A percentile compares a stretch with the other conserved stretches of the same genome.
Evolutionary conservation across 1,284 basidiomycete species (phyloP).

Genomic region (Sanguinoderma infundibulare): DNA sequence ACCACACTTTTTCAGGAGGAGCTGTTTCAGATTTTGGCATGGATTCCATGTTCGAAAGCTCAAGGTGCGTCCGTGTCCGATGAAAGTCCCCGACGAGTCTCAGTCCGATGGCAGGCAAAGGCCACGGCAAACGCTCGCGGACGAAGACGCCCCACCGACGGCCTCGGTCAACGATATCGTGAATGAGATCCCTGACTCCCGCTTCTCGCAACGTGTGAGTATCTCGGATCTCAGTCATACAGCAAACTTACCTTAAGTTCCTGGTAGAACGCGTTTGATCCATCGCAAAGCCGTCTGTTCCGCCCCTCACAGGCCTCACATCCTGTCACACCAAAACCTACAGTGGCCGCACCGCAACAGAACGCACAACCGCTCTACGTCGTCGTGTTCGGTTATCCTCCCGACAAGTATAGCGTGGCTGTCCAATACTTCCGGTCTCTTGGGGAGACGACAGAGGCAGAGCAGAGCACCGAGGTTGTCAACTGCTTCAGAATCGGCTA

Average conservation of each 20-base stretch:
- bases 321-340: constrained; percentile 36
- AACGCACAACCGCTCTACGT: constrained; percentile 50
- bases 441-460: constrained; percentile 66
- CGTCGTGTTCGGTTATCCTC: constrained; percentile 77
- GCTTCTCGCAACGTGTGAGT: constrained; percentile 52
- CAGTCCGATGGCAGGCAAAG: constrained; percentile 35
- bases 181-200: constrained; percentile 53
- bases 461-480: constrained; percentile 61
- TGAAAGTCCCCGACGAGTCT: background rate
- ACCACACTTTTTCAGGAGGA: constrained; percentile 63
- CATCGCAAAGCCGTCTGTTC: constrained; percentile 31
- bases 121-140: constrained; percentile 62
- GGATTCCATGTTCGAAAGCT: constrained; percentile 80
- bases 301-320: constrained; percentile 30
- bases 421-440: constrained; percentile 75
- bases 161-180: constrained; percentile 74
- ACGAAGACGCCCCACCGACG: constrained; percentile 77
- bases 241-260: background rate
- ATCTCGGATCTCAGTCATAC: background rate
- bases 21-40: constrained; percentile 72
- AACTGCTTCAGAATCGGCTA: constrained; percentile 80
- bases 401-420: constrained; percentile 70
- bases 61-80: constrained; percentile 43
- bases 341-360: constrained; percentile 33
- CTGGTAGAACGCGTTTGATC: constrained; percentile 38